Percentiles rank a stretch among this genome's conserved stretches.
These are phyloP conservation scores for Leccinum uliginosum DNA, from an alignment of 768 basidiomycete genomes.

Conservation along the genomic window DNA sequence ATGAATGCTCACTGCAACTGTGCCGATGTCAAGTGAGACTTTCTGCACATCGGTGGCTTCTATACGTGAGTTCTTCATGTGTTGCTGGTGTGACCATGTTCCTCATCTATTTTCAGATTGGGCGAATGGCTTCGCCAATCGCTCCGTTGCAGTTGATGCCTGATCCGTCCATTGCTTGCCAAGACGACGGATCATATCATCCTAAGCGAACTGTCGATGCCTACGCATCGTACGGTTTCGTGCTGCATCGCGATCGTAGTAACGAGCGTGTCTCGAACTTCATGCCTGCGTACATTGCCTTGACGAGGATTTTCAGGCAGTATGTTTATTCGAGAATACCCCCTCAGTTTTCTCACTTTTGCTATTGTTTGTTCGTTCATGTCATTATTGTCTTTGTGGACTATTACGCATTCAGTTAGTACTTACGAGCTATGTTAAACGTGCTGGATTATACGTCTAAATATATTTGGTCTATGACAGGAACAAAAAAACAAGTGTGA, in stretches of 20 bases:
- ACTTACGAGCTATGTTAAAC: background rate
- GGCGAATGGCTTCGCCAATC: slow-evolving; percentile 35
- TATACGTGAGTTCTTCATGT: slow-evolving; percentile 25
- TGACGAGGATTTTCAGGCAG: slow-evolving; percentile 24
- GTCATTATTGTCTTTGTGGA: slow-evolving; percentile 6
- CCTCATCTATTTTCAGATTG: slow-evolving; percentile 25
- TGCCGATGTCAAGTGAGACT: slow-evolving; percentile 55
- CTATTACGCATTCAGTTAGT: slow-evolving; percentile 8
- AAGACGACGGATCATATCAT: slow-evolving; percentile 30
- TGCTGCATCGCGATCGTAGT: slow-evolving; percentile 48
- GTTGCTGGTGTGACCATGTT: background rate
- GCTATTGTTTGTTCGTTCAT: slow-evolving; percentile 3
- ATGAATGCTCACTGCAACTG: slow-evolving; percentile 54
- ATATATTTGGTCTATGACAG: background rate
- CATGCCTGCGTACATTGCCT: slow-evolving; percentile 21
- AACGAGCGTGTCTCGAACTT: slow-evolving; percentile 62
- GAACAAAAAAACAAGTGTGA: background rate
- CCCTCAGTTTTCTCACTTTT: background rate
- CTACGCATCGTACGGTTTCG: slow-evolving; percentile 65
- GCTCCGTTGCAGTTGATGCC: slow-evolving; percentile 38
- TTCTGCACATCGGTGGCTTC: slow-evolving; percentile 10
- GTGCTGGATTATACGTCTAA: slow-evolving; percentile 14
- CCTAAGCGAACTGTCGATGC: slow-evolving; percentile 45
- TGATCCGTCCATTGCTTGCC: slow-evolving; percentile 32
- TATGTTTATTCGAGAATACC: slow-evolving; percentile 13